Evolutionary conservation across 345 rosid genomes (phyloP), one percentile per base, ranked within the genome.

Genomic region (Dovyalis caffra): DNA sequence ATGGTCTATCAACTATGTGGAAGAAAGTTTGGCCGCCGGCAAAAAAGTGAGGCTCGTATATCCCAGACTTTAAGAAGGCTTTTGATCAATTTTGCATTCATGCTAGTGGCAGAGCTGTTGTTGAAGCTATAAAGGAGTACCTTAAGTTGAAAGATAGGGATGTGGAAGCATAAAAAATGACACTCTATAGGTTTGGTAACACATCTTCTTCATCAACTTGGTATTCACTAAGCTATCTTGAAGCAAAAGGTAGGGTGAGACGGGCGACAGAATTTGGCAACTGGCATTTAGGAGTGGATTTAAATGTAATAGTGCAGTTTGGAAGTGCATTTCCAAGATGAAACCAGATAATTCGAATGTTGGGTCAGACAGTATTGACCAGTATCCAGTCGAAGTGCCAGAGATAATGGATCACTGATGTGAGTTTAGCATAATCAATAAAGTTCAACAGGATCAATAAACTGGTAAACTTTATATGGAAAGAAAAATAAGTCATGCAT

Each of bases 1-100:
- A 26, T 4, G 71, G 37, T 11, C 1, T 66, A 51, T 53, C 74
- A 6, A 3, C 33, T 5, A n/a, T 63, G 18, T 66, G 69, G 71
- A 32, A 15, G 62, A 58, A 1, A 25, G 16, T 56, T 5, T 56
- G 68, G 66, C 29, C 40, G 6, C 45, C 63, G 0, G 77, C 56
- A 6, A 61, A 60, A 20, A 69, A 16, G 25, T 34, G 56, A 23
- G 37, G 31, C 4, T 91, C 97, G 2, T 91, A 92, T 68, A 85
- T 91, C 47, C 98, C 98, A 0, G 92, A 94, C 77, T 94, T 94
- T 87, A 92, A 88, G 70, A 85, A 85, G 47, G 98, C 95, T 0
- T 91, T 94, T 51, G 98, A 94, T 80, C 98, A 94, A 72, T 94
- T 92, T 64, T 92, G 98, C 78, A 90, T 94, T 73, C 98, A 94